Percentiles rank a stretch among this genome's conserved stretches.
Evolutionary conservation across 768 basidiomycete species (phyloP).

Genomic region (Clitopilus passeckerianus): DNA sequence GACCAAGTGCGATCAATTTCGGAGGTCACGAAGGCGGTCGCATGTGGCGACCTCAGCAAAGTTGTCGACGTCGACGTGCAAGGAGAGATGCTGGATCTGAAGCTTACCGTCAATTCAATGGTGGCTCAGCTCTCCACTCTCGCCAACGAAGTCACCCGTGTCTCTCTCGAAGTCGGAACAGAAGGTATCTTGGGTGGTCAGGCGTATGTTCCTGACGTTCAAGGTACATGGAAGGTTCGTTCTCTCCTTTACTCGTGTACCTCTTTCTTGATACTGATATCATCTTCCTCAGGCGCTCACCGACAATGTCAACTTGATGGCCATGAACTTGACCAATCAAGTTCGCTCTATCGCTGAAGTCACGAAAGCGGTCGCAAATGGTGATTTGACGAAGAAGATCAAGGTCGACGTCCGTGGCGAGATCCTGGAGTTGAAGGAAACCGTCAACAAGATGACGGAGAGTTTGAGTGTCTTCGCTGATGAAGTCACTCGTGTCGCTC

Average conservation of each 20-base stretch:
- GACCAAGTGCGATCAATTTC: conserved; percentile 91
- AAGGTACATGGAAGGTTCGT: conserved; percentile 89
- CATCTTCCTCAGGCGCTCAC: conserved; percentile 38
- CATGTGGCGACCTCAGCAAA: conserved; percentile 77
- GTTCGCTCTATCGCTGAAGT: conserved; percentile 85
- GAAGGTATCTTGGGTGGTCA: conserved; percentile 94
- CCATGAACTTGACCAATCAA: conserved; percentile 87
- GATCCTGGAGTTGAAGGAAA: conserved; percentile 86
- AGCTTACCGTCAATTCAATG: conserved; percentile 86
- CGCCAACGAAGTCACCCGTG: conserved; percentile 84
- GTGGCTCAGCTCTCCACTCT: conserved; percentile 74
- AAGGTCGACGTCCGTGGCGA: conserved; percentile 90
- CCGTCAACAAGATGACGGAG: conserved; percentile 95
- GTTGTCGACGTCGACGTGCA: conserved; percentile 90
- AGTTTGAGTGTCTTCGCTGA: conserved; percentile 81
- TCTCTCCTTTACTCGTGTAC: not conserved
- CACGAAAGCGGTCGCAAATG: conserved; percentile 91
- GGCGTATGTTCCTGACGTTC: conserved; percentile 86
- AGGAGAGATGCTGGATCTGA: conserved; percentile 89
- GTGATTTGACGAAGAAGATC: conserved; percentile 92
- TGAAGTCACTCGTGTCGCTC: conserved; percentile 79
- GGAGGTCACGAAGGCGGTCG: conserved; percentile 85
- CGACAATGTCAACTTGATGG: conserved; percentile 87
- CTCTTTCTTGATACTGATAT: not conserved
- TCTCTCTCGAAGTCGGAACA: conserved; percentile 88